Conservation (phyloP, 805 yeast genomes). For the Zygosaccharomyces lentus region DNA sequence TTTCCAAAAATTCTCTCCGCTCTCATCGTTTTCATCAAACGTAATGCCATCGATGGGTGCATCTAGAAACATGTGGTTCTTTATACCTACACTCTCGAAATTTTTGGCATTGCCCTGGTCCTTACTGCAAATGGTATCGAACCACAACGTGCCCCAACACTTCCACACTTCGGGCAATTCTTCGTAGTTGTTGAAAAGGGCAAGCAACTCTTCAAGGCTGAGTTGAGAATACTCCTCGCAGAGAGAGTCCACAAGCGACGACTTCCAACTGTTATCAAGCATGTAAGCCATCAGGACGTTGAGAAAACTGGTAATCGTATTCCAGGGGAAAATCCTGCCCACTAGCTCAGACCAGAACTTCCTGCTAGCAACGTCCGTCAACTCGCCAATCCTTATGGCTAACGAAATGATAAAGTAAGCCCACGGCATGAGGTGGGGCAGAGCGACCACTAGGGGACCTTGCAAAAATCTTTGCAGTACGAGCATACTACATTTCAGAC, state of each 20-base stretch:
- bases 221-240: slow-evolving; percentile 25
- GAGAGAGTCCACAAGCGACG: slow-evolving; percentile 18
- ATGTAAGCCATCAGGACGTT: slow-evolving; percentile 47
- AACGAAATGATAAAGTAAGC: slow-evolving; percentile 64
- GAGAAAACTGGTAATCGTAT: slow-evolving; percentile 55
- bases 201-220: slow-evolving; percentile 40
- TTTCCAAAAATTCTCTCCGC: slow-evolving; percentile 34
- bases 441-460: slow-evolving; percentile 64
- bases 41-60: slow-evolving; percentile 60
- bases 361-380: slow-evolving; percentile 16
- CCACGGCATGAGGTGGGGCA: slow-evolving; percentile 76
- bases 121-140: slow-evolving; percentile 54
- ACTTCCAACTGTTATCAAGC: slow-evolving; percentile 25
- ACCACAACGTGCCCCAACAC: slow-evolving; percentile 84
- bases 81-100: slow-evolving; percentile 52
- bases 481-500: slow-evolving; percentile 62
- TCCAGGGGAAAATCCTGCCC: slow-evolving; percentile 64
- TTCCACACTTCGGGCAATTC: slow-evolving; percentile 74
- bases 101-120: slow-evolving; percentile 43
- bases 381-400: slow-evolving; percentile 47
- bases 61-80: slow-evolving; percentile 52
- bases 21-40: slow-evolving; percentile 38
- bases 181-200: slow-evolving; percentile 54
- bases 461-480: slow-evolving; percentile 60
- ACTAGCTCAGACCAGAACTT: slow-evolving; percentile 36